Base-by-base conservation (phyloP, 768 basidiomycete species). In the Tylopilus vinaceipallidus region DNA sequence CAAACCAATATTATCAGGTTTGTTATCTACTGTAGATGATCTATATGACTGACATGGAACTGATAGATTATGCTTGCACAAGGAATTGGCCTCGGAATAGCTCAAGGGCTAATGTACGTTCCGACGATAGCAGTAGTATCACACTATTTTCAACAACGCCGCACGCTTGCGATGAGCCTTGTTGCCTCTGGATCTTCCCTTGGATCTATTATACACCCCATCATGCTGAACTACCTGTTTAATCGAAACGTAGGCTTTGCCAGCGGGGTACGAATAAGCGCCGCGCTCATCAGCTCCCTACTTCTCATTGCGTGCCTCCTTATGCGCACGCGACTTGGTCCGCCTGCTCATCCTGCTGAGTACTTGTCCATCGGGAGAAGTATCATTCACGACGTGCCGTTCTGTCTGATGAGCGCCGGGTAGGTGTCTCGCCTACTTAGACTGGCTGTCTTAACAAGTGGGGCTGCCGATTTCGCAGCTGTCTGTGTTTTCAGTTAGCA, bases 201-300 rank as follows among this genome's bases (percentile, higher is more conserved):
- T 12, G 27, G 27, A 29, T 6, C 27, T 6, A 29, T 29, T 12
- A 12, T 29, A 12, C 27, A 29, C 27, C 27, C 27, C 27, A 19
- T n/a, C 61, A 69, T 52, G 70, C 70, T 68, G 59, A 70, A 70
- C 53, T 58, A 56, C 26, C 36, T 58, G 19, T 56, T 43, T 37
- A 52, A 54, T 41, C 36, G 52, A 10, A 39, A 42, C 4, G 27
- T 56, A n/a, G 57, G 49, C 72, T 82, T 79, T 29, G 65, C 71
- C n/a, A 69, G 71, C 27, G 76, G 76, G 22, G 76, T 77, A 17
- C 73, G 74, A 19, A 73, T 70, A 22, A 79, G 75, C 38, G 78
- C 77, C 11, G 75, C 66, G 9, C 53, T 81, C 23, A 62, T 71
- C 33, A 67, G 66, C 9, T 63, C 63, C 3, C 47, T 75, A 5